Evolutionary conservation across 2,329 filamentous ascomycete genomes (phyloP), one percentile per base, ranked within the genome.

Genomic region (Claviceps paspali): DNA sequence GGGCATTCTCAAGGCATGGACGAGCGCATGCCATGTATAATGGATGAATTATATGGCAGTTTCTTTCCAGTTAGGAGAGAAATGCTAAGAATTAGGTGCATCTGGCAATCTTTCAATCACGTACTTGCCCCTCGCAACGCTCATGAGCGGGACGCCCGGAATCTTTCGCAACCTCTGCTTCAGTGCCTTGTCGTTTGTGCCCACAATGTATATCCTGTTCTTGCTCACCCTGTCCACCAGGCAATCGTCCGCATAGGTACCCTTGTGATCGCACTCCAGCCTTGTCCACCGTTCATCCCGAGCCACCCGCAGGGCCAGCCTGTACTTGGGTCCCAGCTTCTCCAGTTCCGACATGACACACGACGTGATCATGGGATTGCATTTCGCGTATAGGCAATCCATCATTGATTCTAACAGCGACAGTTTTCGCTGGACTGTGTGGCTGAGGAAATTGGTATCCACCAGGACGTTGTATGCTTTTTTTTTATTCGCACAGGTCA

Each of bases 361-460:
- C 41, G 52, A 65, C 2, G 86, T 94, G 47, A 96, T 86, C 45
- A 91, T 80, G 14, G 86, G 85, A 17, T 78, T 84, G 56, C 83
- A 91, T 51, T 92, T 92, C 14, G 88, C 88, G 56, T 87, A 93
- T 4, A 98, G 70, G 38, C 83, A 82, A 57, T 95, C 86, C 84
- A 95, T 94, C 66, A 95, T 83, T 3, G 80, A 78, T 42, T 88
- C 79, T 15, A 93, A 70, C 10, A 96, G 65, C 24, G 87, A 84
- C 15, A 96, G 73, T 63, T 98, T 96, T 47, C 81, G 76, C 58
- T 87, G 82, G 2, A 96, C 83, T 0, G 86, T 91, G 59, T 94
- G 86, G 28, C 78, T 84, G 44, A 94, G 70, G 54, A 94, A 94
- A 55, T 93, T 93, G 56, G 85, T 88, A 57, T 93, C 84, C 52